Evolutionary conservation across 306 rosid species (phyloP).

Genomic region (Fagus crenata): DNA sequence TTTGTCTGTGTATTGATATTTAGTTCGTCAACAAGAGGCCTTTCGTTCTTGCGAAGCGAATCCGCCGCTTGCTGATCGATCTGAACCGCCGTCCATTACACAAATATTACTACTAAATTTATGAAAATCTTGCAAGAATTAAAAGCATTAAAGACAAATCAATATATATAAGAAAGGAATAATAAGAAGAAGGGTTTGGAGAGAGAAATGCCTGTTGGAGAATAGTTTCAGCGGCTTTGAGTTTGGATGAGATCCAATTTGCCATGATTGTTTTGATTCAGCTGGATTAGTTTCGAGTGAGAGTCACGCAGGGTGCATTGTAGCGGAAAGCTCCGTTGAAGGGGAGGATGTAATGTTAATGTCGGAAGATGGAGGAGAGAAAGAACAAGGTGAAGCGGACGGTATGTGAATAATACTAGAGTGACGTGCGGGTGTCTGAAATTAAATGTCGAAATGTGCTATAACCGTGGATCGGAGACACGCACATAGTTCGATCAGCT

Average conservation of each 20-base stretch:
- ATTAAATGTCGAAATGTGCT: not conserved
- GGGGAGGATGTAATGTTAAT: not conserved
- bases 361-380: not conserved
- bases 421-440: not conserved
- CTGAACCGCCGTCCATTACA: slow-evolving; percentile 53
- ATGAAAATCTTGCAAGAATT: not conserved
- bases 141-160: slow-evolving; percentile 6
- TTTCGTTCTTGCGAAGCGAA: slow-evolving; percentile 79
- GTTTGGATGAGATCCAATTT: slow-evolving; percentile 96
- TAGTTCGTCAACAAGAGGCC: slow-evolving; percentile 43
- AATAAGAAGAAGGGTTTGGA: not conserved
- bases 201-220: slow-evolving; percentile 76
- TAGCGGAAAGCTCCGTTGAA: slow-evolving; percentile 19
- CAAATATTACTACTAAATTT: slow-evolving; percentile 7
- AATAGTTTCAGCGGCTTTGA: slow-evolving; percentile 89
- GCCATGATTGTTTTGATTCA: slow-evolving; percentile 54
- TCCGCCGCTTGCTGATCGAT: slow-evolving; percentile 99
- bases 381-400: not conserved
- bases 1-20: slow-evolving; percentile 46
- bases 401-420: not conserved
- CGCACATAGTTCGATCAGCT: not conserved
- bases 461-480: not conserved
- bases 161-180: not conserved
- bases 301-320: slow-evolving; percentile 19
- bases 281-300: slow-evolving; percentile 15